These are phyloP conservation scores for Alloascoidea hylecoeti DNA, from an alignment of 805 yeast genomes.

Conservation along the genomic window DNA sequence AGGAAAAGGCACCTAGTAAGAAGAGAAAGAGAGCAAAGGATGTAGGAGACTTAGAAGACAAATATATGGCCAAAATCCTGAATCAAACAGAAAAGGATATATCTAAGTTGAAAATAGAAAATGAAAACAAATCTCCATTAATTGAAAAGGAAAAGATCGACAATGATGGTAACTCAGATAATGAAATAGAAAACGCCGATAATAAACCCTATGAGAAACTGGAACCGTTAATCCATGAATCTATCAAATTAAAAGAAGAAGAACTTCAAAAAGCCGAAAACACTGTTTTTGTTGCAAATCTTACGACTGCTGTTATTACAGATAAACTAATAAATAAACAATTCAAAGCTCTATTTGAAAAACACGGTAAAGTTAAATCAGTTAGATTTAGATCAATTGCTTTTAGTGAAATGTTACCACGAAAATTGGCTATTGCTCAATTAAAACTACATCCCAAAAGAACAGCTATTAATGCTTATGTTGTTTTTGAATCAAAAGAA, in stretches of 20 bases:
- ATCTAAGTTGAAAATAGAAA: slow-evolving; percentile 14
- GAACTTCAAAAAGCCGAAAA: slow-evolving; percentile 74
- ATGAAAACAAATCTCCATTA: slow-evolving; percentile 10
- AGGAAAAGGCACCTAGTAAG: slow-evolving; percentile 6
- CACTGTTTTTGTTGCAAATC: slow-evolving; percentile 82
- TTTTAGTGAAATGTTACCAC: slow-evolving; percentile 74
- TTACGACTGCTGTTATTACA: slow-evolving; percentile 49
- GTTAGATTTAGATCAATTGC: slow-evolving; percentile 88
- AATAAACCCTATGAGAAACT: no score
- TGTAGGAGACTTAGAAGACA: slow-evolving; percentile 38
- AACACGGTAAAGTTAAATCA: slow-evolving; percentile 45
- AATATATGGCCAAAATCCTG: slow-evolving; percentile 29
- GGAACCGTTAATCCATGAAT: no score
- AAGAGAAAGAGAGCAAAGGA: slow-evolving; percentile 17
- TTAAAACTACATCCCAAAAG: slow-evolving; percentile 65
- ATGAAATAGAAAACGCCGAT: no score
- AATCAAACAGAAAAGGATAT: slow-evolving; percentile 6
- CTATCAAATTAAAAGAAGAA: slow-evolving; percentile 45
- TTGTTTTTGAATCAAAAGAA: slow-evolving; percentile 41
- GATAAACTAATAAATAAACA: slow-evolving; percentile 44
- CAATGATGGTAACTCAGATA: slow-evolving; percentile 10
- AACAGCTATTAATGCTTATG: slow-evolving; percentile 77
- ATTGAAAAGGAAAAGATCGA: slow-evolving; percentile 15
- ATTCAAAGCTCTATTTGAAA: slow-evolving; percentile 47
- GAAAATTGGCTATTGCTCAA: slow-evolving; percentile 81